These are phyloP conservation scores for Lignosus rhinocerotis DNA, from an alignment of 1,284 basidiomycete genomes.

Conservation along the genomic window DNA sequence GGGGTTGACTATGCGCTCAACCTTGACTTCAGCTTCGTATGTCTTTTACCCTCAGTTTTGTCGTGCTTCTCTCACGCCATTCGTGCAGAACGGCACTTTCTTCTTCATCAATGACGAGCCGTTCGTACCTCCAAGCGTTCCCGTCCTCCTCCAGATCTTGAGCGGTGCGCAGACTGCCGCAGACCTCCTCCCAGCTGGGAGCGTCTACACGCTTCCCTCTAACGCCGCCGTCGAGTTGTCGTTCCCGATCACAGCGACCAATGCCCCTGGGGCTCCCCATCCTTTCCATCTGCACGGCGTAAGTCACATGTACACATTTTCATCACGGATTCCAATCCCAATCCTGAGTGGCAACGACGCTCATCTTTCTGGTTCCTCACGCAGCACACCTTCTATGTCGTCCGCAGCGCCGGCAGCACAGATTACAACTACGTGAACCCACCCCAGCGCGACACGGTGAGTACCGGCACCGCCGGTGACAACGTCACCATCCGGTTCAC, in stretches of 20 bases:
- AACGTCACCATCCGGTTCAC: constrained; percentile 32
- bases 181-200: constrained; percentile 32
- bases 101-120: constrained; percentile 29
- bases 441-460: constrained; percentile 33
- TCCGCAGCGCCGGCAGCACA: constrained; percentile 30
- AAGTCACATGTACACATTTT: constrained; percentile 9
- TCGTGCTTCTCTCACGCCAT: not conserved
- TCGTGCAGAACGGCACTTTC: not conserved
- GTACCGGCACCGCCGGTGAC: constrained; percentile 29
- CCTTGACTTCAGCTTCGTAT: constrained; percentile 25
- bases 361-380: not conserved
- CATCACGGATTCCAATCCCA: not conserved
- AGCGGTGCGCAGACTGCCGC: constrained; percentile 31
- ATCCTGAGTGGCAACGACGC: too few relatives aligned
- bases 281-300: constrained; percentile 43
- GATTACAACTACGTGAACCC: constrained; percentile 35
- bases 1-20: constrained; percentile 32
- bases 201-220: constrained; percentile 28
- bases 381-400: constrained; percentile 30
- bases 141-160: constrained; percentile 39
- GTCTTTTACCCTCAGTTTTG: not conserved
- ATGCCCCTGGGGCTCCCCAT: constrained; percentile 33
- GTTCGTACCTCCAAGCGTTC: constrained; percentile 30
- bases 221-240: constrained; percentile 37
- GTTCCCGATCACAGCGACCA: constrained; percentile 27